Percentiles rank a stretch among this genome's conserved stretches.
Evolutionary conservation across 2,329 filamentous ascomycete genomes (phyloP).

Genomic region (Zarea fungicola): DNA sequence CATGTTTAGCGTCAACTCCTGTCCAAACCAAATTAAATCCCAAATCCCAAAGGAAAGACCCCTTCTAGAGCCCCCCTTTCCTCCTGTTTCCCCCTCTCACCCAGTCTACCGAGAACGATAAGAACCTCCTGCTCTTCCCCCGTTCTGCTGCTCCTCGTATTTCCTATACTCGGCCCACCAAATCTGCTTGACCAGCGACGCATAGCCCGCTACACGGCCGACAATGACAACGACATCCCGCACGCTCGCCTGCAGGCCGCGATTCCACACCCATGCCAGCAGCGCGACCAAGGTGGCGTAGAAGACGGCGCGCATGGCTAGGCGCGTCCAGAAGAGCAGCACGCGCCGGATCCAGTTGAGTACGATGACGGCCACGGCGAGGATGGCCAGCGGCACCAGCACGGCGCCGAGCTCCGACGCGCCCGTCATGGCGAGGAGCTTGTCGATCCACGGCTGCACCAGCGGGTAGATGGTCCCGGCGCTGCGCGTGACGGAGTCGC

Average conservation of each 20-base stretch:
- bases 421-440: conserved; percentile 27
- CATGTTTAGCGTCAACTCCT: background rate
- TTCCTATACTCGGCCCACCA: conserved; percentile 54
- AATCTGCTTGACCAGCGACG: conserved; percentile 44
- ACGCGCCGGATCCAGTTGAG: conserved; percentile 67
- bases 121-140: conserved; percentile 14
- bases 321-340: conserved; percentile 70
- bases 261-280: conserved; percentile 54
- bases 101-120: background rate
- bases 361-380: conserved; percentile 56
- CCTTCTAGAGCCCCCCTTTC: background rate
- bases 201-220: conserved; percentile 41
- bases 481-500: conserved; percentile 24
- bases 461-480: conserved; percentile 34
- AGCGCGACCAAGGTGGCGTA: conserved; percentile 56
- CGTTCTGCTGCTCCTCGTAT: conserved; percentile 45
- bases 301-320: conserved; percentile 58
- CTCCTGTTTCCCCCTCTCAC: background rate
- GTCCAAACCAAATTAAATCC: conserved; percentile 3
- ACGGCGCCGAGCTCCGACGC: conserved; percentile 30
- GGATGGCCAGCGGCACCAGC: conserved; percentile 28
- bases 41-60: conserved; percentile 3
- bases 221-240: conserved; percentile 49
- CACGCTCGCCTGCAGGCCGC: conserved; percentile 60
- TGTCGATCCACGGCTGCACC: conserved; percentile 39